phyloP scores from a whole-genome alignment of 768 basidiomycete genomes.

The Leccinum obscurum region DNA sequence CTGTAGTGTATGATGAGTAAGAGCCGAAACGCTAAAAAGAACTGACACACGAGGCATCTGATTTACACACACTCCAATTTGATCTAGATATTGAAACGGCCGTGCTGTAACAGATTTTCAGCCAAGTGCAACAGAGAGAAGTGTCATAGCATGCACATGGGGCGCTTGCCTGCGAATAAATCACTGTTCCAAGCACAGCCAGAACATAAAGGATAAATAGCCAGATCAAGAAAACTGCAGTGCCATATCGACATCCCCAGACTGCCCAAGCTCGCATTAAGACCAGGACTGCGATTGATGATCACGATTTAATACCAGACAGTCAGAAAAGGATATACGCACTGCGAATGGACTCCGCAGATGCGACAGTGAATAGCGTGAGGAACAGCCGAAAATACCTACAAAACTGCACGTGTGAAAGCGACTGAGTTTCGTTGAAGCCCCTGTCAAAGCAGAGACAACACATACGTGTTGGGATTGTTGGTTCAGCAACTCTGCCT shows the following conservation, averaged over 20 bases:
- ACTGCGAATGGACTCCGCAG: slow-evolving; percentile 13
- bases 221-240: slow-evolving; percentile 1
- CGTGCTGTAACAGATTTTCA: background rate
- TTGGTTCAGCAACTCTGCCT: background rate
- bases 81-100: background rate
- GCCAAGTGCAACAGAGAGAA: background rate
- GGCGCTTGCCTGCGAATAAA: background rate
- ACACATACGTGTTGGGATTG: slow-evolving; percentile 5
- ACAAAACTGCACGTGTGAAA: slow-evolving; percentile 7
- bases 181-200: slow-evolving; percentile 3
- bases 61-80: background rate
- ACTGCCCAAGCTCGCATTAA: slow-evolving; percentile 21
- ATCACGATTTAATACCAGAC: background rate
- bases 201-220: slow-evolving; percentile 10
- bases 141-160: background rate
- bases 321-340: background rate
- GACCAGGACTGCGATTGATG: slow-evolving; percentile 16
- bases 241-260: slow-evolving; percentile 16
- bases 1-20: background rate
- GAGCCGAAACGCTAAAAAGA: background rate
- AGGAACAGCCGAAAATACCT: slow-evolving; percentile 7
- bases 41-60: background rate
- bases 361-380: slow-evolving; percentile 8
- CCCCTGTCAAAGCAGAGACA: background rate
- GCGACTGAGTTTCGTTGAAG: background rate